Percentiles rank a stretch among this genome's conserved stretches.
Evolutionary conservation across 495 filamentous ascomycete genomes (phyloP).

Genomic region (Penicillium paradoxum): DNA sequence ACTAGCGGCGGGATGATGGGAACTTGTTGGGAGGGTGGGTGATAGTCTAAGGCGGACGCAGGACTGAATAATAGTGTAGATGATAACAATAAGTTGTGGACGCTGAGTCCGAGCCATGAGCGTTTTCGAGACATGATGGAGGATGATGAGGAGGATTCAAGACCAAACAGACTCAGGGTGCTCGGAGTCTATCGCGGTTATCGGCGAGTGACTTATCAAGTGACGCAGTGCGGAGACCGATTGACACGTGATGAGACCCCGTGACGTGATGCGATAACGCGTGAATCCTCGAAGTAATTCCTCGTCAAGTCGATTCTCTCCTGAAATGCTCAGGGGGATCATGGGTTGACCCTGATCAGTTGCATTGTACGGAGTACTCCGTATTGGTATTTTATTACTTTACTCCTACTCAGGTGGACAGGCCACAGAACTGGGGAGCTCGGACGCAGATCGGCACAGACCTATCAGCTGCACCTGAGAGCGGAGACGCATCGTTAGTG

Average conservation of each 20-base stretch:
- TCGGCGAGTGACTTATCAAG: constrained; percentile 18
- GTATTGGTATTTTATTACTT: too few species aligned
- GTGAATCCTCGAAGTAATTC: neutral
- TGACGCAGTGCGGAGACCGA: constrained; percentile 28
- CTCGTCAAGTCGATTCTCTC: neutral
- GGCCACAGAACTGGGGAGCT: constrained; percentile 6
- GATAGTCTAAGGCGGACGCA: constrained; percentile 23
- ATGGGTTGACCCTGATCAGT: neutral
- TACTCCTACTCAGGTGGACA: neutral
- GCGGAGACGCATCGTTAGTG: constrained; percentile 25
- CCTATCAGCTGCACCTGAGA: constrained; percentile 30
- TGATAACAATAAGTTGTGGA: constrained; percentile 22
- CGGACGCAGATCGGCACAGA: constrained; percentile 25
- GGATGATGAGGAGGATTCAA: neutral
- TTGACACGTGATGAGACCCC: constrained; percentile 13
- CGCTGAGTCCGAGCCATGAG: constrained; percentile 5
- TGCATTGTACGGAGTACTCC: neutral
- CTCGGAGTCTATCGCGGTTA: constrained; percentile 11
- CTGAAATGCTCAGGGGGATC: neutral
- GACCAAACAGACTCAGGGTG: constrained; percentile 16
- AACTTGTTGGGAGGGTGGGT: constrained; percentile 13
- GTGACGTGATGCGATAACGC: constrained; percentile 10
- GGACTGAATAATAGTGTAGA: constrained; percentile 18
- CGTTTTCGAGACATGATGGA: constrained; percentile 18
- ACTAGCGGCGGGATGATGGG: constrained; percentile 34